phyloP scores from a whole-genome alignment of 129 eudicot species.

The Apium graveolens region DNA sequence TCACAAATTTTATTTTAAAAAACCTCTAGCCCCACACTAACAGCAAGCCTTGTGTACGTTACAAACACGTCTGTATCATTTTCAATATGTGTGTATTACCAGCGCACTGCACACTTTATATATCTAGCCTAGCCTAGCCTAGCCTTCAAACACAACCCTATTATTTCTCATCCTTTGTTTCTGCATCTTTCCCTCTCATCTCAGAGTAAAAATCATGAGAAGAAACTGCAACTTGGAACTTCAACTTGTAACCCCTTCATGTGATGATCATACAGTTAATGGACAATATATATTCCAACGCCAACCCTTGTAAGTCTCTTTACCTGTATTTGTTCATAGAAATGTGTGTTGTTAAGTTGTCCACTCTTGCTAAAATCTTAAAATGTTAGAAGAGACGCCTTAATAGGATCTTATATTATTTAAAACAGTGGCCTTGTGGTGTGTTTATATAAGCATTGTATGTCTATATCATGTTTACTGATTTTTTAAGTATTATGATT shows the following conservation, averaged over 20 bases:
- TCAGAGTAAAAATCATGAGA: constrained; percentile 20
- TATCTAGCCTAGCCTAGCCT: not conserved
- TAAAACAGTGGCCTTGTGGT: no score
- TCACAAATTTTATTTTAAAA: not conserved
- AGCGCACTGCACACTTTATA: not conserved
- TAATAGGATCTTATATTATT: no score
- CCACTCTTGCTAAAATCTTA: no score
- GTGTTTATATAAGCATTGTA: no score
- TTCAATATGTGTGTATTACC: not conserved
- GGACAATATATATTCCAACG: constrained; percentile 15
- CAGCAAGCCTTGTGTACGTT: not conserved
- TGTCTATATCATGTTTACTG: not conserved
- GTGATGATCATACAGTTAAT: constrained; percentile 15
- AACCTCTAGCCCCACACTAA: not conserved
- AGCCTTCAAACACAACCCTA: not conserved
- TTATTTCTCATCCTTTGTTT: not conserved
- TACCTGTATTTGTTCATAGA: not conserved
- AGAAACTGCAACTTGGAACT: constrained; percentile 67
- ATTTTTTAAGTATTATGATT: not conserved
- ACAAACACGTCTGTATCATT: not conserved
- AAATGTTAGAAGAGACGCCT: no score
- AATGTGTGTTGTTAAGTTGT: not conserved
- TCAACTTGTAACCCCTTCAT: constrained; percentile 53
- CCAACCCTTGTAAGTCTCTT: constrained; percentile 13
- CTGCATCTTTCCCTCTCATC: not conserved